Base-by-base conservation (phyloP, 371 early-diverging fungal genomes). In the Nematocida sp. region DNA sequence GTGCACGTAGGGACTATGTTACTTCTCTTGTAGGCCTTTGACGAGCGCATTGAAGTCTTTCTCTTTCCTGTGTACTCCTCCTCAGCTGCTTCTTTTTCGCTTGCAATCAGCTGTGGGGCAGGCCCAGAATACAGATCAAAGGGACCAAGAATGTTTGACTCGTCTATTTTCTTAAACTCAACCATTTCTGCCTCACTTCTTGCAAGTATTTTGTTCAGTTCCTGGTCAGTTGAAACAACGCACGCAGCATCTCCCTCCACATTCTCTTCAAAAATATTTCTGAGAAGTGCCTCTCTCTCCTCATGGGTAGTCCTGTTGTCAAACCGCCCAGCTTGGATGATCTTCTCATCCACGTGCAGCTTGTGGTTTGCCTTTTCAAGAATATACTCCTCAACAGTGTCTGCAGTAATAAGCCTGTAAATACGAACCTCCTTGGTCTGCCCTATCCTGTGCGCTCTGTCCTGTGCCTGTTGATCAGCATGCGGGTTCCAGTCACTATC, bases 401-500 rank as follows among this genome's bases (percentile, higher is more conserved):
- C 80, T 27, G 54, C 58, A 42, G 61, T 60, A 11, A 70, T 78
- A 33, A 78, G 58, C 71, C 72, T 67, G 62, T 23, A 78, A 5
- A 78, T 60, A 4, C 42, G 27, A 23, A 78, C 69, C 23, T 47
- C 33, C 40, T 70, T 23, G 9, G 46, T 60, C 57, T 78, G 80
- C 52, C 80, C 80, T n/a, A 78, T 78, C 25, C 80, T 42, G 25
- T 67, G 71, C n/a, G 71, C 80, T 23, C 80, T 4, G 33, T 42
- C 80, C 62, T 78, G 15, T 7, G 80, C 80, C 62, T 78, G 80
- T 15, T 78, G 61, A 5, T 78, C 80, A 20, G 67, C 58, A 47
- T 75, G 58, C 25, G 80, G 80, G 40, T 78, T 78, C 80, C 80
- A 78, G 57, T 78, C 80, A 4, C 67, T 57, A 40, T 78, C 80